These are phyloP conservation scores for Chlamydomonas eustigma DNA, from an alignment of 139 green algal species.

Conservation along the genomic window DNA sequence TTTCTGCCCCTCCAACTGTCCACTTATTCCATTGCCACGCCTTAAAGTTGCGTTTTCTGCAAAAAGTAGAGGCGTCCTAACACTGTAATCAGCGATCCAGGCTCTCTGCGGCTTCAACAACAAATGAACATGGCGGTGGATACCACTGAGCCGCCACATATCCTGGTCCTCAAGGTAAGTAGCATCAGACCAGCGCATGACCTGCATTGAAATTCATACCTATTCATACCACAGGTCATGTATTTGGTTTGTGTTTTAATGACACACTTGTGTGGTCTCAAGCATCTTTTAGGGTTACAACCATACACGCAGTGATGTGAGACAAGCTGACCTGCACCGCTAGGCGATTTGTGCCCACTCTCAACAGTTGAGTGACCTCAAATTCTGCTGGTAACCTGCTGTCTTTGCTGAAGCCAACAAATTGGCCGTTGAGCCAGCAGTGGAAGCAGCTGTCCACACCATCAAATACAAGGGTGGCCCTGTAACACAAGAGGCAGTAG, in stretches of 20 bases:
- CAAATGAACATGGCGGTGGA: constrained; percentile 81
- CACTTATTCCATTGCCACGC: too few species aligned
- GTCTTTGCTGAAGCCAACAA: constrained; percentile 89
- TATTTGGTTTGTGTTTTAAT: not conserved
- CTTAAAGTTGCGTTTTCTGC: too few species aligned
- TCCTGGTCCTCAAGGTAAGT: constrained; percentile 98
- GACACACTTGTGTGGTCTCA: too few species aligned
- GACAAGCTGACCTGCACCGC: constrained; percentile 74
- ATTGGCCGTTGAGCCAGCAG: constrained; percentile 85
- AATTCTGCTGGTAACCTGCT: constrained; percentile 89
- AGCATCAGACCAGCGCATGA: constrained; percentile 89
- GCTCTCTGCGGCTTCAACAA: constrained; percentile 49
- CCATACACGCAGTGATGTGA: too few species aligned
- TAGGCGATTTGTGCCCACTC: constrained; percentile 53
- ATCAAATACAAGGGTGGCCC: constrained; percentile 80
- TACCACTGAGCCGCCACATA: constrained; percentile 92
- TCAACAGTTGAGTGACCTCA: constrained; percentile 68
- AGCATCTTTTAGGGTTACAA: too few species aligned
- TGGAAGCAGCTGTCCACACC: constrained; percentile 85
- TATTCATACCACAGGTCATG: not conserved
- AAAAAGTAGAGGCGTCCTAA: constrained; percentile 38
- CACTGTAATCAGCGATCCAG: constrained; percentile 67
- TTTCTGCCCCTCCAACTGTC: too few species aligned
- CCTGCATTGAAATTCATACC: constrained; percentile 33
- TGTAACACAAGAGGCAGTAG: constrained; percentile 1